phyloP scores from a whole-genome alignment of 108 stramenopile genomes.

The Fragilaria radians region DNA sequence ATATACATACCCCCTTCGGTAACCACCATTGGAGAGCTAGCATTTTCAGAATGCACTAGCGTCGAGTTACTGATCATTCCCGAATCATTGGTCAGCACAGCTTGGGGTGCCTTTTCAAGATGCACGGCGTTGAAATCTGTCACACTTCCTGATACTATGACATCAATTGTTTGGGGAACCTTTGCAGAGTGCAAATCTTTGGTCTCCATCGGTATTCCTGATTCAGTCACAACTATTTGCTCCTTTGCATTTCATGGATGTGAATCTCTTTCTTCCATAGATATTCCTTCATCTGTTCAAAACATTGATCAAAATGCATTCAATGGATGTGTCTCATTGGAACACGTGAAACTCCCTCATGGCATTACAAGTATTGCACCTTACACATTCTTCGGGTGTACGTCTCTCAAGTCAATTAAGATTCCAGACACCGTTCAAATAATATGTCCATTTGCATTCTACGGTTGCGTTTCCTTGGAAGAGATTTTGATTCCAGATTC shows the following conservation, averaged over 20 bases:
- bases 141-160: not conserved
- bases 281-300: not conserved
- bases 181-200: not conserved
- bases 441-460: not conserved
- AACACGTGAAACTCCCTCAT: not conserved
- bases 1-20: not conserved
- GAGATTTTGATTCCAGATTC: not conserved
- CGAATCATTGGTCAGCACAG: not conserved
- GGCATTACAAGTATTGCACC: not conserved
- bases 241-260: slow-evolving; percentile 2
- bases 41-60: not conserved
- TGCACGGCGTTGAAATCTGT: not conserved
- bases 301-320: not conserved
- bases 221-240: not conserved
- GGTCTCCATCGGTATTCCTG: not conserved
- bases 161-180: not conserved
- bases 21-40: not conserved
- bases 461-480: not conserved
- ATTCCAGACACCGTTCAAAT: not conserved
- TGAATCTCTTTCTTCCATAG: not conserved
- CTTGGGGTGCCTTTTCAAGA: not conserved
- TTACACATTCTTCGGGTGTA: not conserved
- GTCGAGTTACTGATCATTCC: not conserved
- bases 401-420: not conserved
- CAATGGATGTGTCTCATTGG: not conserved